Conservation (phyloP, 148 eudicot species). For the Rhododendron ovatum region DNA sequence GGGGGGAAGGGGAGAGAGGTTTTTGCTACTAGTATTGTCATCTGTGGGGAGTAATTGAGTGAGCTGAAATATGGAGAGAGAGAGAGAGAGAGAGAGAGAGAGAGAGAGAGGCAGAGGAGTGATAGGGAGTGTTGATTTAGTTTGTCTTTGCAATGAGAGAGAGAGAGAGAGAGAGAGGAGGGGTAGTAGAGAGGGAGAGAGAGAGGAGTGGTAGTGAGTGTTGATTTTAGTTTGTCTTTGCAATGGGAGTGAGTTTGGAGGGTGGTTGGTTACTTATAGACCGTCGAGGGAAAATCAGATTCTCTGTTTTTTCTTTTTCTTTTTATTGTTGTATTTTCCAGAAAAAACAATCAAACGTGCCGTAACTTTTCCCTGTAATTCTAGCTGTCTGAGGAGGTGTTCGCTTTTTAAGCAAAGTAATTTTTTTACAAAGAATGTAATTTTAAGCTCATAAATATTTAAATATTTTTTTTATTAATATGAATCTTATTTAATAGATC, state of each 20-base stretch:
- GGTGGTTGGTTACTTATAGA: background rate
- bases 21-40: background rate
- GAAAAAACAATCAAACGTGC: too few species aligned
- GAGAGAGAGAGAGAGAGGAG: background rate
- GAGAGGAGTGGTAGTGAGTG: background rate
- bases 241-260: background rate
- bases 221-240: background rate
- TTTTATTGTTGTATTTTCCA: too few species aligned
- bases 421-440: too few species aligned
- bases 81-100: background rate
- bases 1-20: background rate
- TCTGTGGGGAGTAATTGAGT: background rate
- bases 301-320: background rate
- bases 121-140: background rate
- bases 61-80: background rate
- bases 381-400: too few species aligned
- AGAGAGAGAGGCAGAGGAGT: background rate
- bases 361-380: too few species aligned
- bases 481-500: too few species aligned
- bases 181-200: too few species aligned
- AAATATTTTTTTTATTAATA: too few species aligned
- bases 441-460: too few species aligned
- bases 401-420: too few species aligned
- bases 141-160: background rate
- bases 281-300: background rate